Base-by-base conservation (phyloP, 768 basidiomycete genomes). In the Tricholomella constricta region DNA sequence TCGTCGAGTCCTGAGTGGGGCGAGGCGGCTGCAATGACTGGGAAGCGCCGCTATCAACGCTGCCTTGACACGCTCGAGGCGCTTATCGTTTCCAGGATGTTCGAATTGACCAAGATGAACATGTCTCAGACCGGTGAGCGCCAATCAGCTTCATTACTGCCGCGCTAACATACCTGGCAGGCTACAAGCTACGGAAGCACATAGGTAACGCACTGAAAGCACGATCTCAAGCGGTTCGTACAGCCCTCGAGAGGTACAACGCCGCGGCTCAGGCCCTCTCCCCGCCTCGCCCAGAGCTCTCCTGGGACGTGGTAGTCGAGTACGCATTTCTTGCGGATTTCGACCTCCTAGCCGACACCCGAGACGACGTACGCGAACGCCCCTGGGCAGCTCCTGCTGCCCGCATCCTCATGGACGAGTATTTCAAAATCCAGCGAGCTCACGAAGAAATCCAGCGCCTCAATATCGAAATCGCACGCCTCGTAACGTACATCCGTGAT, bases 141-240 rank as follows among this genome's bases (percentile, higher is more conserved):
- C 34, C 29, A n/a, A 6, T 32, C 15, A 36, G 6, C 20, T 4
- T 14, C 26, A 17, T 34, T 46, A 40, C 14, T 6, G 10, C 12
- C 25, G 9, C 11, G 10, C 44, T 19, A 43, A 42, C n/a, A 35
- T 22, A 20, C n/a, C 34, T 29, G 3, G 12, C 29, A 69, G 69
- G 68, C 6, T 72, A 70, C 55, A 64, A 63, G n/a, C 47, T 70
- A 4, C 31, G 62, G 1, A 65, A 58, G 23, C 66, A 69, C 47
- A 65, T 69, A 26, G 54, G 55, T 6, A 62, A 57, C 32, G 61
- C 67, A 0, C 54, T 70, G 4, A 44, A 64, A 31, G 48, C 55
- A 1, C 36, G 58, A 2, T 67, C 62, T 2, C 35, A 64, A 40
- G 63, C 68, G 1, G 61, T 72, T 23, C 27, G 35, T 7, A 59